A percentile compares a stretch with the other conserved stretches of the same genome.
Conservation (phyloP, 23 red algal species). For the Gracilaria gracilis region DNA sequence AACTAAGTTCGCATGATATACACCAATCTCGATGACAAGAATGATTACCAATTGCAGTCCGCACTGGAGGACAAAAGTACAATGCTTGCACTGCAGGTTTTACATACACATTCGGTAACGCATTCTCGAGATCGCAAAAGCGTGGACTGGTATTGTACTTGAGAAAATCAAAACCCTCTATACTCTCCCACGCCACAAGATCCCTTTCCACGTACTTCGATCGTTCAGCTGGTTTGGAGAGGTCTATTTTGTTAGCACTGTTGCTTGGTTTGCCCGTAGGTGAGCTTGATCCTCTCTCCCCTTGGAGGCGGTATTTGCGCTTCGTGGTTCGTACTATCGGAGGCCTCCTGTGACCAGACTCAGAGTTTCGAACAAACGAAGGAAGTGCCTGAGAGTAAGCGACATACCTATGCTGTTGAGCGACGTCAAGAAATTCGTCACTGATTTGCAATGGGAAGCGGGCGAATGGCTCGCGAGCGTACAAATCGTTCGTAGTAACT, state of each 20-base stretch:
- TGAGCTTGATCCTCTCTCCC: constrained; percentile 11
- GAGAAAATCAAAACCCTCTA: constrained; percentile 94
- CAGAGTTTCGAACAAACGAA: constrained; percentile 66
- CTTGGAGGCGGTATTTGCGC: background rate
- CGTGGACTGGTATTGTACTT: constrained; percentile 81
- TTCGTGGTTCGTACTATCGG: constrained; percentile 12
- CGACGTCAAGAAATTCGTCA: constrained; percentile 51
- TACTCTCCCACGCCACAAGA: constrained; percentile 75
- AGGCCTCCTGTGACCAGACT: constrained; percentile 42
- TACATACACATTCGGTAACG: constrained; percentile 91
- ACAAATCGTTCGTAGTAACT: constrained; percentile 23
- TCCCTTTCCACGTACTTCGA: constrained; percentile 79
- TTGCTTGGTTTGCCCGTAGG: background rate
- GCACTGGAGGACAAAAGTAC: constrained; percentile 79
- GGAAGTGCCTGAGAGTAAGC: constrained; percentile 62
- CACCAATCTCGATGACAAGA: constrained; percentile 77
- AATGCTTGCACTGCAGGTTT: constrained; percentile 88
- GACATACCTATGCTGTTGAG: constrained; percentile 25
- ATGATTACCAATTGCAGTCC: constrained; percentile 80
- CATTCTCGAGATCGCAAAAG: constrained; percentile 90
- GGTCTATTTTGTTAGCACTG: background rate
- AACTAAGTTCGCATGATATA: constrained; percentile 88
- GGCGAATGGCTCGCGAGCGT: constrained; percentile 37
- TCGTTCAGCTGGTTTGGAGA: constrained; percentile 47
- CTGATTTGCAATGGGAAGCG: constrained; percentile 61